phyloP scores from a whole-genome alignment of 164 flowering plant genomes.

The Malania oleifera region DNA sequence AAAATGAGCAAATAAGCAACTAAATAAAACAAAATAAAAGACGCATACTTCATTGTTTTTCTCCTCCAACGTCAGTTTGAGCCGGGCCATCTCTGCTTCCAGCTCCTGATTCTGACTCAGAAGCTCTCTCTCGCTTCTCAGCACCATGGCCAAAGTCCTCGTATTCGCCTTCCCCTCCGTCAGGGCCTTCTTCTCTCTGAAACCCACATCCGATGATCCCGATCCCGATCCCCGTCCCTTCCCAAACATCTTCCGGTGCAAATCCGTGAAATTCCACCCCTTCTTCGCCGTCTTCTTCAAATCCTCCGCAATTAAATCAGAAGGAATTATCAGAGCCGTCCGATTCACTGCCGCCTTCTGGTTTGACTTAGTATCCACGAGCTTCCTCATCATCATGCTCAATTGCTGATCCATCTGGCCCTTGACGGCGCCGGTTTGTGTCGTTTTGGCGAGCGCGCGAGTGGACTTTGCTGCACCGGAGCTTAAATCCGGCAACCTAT shows the following conservation, averaged over 20 bases:
- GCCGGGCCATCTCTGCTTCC: constrained; percentile 54
- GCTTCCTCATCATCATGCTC: constrained; percentile 61
- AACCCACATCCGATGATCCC: background rate
- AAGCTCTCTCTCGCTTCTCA: constrained; percentile 96
- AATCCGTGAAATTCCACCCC: constrained; percentile 34
- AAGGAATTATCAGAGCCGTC: constrained; percentile 39
- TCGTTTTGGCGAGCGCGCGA: constrained; percentile 33
- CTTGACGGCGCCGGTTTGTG: constrained; percentile 3
- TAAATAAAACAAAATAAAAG: too few relatives aligned
- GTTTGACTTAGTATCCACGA: constrained; percentile 54
- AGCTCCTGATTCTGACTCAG: constrained; percentile 62
- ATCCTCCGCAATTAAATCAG: constrained; percentile 59
- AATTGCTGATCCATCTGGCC: constrained; percentile 41
- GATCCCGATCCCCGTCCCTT: constrained; percentile 28
- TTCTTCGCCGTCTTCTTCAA: constrained; percentile 63
- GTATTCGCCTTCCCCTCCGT: constrained; percentile 77
- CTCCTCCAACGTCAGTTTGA: constrained; percentile 47
- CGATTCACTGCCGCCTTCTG: constrained; percentile 19
- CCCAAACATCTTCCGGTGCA: constrained; percentile 68
- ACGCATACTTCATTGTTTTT: constrained; percentile 55
- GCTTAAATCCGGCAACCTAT: background rate
- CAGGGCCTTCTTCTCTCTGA: constrained; percentile 48
- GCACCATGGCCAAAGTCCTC: constrained; percentile 85
- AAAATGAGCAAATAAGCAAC: too few relatives aligned
- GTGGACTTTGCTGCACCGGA: too few relatives aligned